Percentiles rank a stretch among this genome's conserved stretches.
Conservation (phyloP, 805 yeast genomes). For the Ogataea parapolymorpha region DNA sequence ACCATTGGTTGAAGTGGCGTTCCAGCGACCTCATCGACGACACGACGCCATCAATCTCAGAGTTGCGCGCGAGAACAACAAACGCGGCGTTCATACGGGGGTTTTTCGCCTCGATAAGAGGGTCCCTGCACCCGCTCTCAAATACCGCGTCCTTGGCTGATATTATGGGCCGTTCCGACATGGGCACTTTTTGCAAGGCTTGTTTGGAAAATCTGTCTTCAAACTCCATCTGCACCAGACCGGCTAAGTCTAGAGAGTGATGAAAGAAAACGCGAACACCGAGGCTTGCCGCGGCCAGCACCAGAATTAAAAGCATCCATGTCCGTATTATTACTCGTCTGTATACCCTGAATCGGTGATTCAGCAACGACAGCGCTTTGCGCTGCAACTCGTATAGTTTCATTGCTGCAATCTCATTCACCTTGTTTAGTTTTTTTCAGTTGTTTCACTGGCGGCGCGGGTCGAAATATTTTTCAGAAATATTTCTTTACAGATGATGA, state of each 20-base stretch:
- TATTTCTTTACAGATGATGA: not conserved
- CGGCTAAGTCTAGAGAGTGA: slow-evolving; percentile 3
- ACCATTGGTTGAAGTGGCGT: slow-evolving; percentile 91
- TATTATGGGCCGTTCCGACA: slow-evolving; percentile 25
- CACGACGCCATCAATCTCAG: slow-evolving; percentile 74
- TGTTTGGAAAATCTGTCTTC: slow-evolving; percentile 19
- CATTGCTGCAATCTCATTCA: not conserved
- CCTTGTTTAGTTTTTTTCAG: not conserved
- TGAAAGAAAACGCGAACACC: not conserved
- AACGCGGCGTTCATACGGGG: slow-evolving; percentile 76
- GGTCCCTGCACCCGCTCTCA: slow-evolving; percentile 33
- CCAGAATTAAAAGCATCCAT: slow-evolving; percentile 16
- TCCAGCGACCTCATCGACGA: slow-evolving; percentile 73
- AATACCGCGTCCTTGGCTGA: slow-evolving; percentile 31
- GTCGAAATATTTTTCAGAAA: slow-evolving; percentile 2
- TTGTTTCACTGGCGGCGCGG: slow-evolving; percentile 1
- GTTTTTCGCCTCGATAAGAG: slow-evolving; percentile 18
- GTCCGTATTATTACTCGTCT: slow-evolving; percentile 12
- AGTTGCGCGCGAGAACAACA: slow-evolving; percentile 78
- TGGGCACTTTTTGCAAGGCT: slow-evolving; percentile 21
- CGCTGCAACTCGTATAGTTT: not conserved
- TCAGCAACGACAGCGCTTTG: slow-evolving; percentile 4
- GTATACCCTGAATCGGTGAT: slow-evolving; percentile 15
- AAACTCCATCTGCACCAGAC: slow-evolving; percentile 12
- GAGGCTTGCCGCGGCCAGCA: not conserved